phyloP scores from a whole-genome alignment of 345 rosid species.

The Pistacia integerrima region DNA sequence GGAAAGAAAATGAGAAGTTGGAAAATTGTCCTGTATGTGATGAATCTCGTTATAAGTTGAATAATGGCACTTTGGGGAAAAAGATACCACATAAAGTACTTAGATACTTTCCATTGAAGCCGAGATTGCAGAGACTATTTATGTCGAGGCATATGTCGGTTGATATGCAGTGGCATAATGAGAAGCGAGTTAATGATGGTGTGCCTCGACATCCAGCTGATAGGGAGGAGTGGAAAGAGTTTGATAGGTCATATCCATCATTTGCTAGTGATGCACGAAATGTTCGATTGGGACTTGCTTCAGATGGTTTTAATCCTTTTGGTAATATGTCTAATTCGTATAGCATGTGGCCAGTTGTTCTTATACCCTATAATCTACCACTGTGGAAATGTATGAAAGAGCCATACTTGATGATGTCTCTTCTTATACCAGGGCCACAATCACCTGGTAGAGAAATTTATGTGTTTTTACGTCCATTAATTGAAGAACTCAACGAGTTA shows the following conservation, averaged over 20 bases:
- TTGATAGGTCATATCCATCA: too few species aligned
- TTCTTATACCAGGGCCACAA: background rate
- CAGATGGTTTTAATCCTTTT: slow-evolving; percentile 13
- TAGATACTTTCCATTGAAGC: too few species aligned
- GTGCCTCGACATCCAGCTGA: background rate
- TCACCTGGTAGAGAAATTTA: background rate
- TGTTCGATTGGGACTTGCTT: background rate
- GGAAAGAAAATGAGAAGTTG: too few species aligned
- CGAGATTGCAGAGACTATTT: too few species aligned
- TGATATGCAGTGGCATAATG: too few species aligned
- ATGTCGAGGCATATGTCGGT: too few species aligned
- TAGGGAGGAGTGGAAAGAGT: background rate
- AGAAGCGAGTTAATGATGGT: background rate
- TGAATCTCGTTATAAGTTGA: too few species aligned
- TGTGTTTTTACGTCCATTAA: background rate
- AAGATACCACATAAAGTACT: too few species aligned
- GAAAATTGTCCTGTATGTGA: too few species aligned
- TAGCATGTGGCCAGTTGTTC: slow-evolving; percentile 1
- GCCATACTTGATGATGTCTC: background rate
- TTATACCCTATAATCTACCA: slow-evolving; percentile 13
- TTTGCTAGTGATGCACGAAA: too few species aligned
- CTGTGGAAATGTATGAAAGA: slow-evolving; percentile 11
- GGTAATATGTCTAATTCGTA: background rate
- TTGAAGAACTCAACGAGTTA: slow-evolving; percentile 10
- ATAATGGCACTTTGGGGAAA: too few species aligned